phyloP scores from a whole-genome alignment of 129 eudicot species.

The Pittosporum tobira region DNA sequence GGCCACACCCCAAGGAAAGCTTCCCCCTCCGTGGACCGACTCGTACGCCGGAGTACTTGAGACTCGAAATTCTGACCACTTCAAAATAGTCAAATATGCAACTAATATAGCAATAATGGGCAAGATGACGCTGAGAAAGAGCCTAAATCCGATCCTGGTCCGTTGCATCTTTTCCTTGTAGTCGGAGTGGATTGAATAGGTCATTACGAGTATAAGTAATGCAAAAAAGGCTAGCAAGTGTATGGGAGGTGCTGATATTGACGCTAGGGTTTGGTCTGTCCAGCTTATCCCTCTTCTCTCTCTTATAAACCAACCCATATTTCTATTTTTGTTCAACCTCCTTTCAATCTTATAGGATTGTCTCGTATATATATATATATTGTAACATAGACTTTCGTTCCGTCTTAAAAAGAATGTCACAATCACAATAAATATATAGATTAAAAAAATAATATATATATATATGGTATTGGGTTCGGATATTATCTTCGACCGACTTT shows the following conservation, averaged over 20 bases:
- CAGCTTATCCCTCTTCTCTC: slow-evolving; percentile 41
- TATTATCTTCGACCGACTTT: neutral
- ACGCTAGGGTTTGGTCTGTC: slow-evolving; percentile 39
- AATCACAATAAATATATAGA: too few species aligned
- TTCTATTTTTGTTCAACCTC: neutral
- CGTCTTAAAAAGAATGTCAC: too few species aligned
- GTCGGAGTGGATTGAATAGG: slow-evolving; percentile 27
- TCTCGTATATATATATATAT: too few species aligned
- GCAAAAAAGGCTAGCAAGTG: slow-evolving; percentile 42
- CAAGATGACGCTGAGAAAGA: slow-evolving; percentile 30
- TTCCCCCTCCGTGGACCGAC: slow-evolving; percentile 27
- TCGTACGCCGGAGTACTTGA: slow-evolving; percentile 14
- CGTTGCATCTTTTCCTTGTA: slow-evolving; percentile 39
- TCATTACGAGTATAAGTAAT: slow-evolving; percentile 33
- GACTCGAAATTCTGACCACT: slow-evolving; percentile 23
- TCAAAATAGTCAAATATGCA: slow-evolving; percentile 14
- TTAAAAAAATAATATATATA: too few species aligned
- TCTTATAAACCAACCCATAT: slow-evolving; percentile 29
- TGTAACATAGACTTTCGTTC: too few species aligned
- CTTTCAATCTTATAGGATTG: too few species aligned
- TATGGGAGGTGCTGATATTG: slow-evolving; percentile 45
- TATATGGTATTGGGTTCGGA: neutral
- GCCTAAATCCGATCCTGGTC: slow-evolving; percentile 27
- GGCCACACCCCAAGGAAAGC: slow-evolving; percentile 49
- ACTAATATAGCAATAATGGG: slow-evolving; percentile 35